Percentiles rank a stretch among this genome's conserved stretches.
phyloP scores from a whole-genome alignment of 2,329 filamentous ascomycete genomes.

The Paraphaeosphaeria sporulosa region DNA sequence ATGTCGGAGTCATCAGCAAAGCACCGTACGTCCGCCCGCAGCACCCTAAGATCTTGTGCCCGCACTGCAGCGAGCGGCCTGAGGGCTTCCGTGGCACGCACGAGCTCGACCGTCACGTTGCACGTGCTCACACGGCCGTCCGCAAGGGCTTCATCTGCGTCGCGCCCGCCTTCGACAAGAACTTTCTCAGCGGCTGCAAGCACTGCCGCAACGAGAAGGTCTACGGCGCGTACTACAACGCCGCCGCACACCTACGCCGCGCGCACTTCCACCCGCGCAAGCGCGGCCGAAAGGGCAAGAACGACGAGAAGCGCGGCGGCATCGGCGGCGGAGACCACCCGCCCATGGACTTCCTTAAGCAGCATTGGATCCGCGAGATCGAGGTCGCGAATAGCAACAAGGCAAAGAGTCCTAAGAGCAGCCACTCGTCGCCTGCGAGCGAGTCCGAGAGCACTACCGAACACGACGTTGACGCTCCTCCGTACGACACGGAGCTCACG shows the following conservation, averaged over 20 bases:
- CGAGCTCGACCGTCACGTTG: constrained; percentile 65
- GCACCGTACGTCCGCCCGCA: constrained; percentile 69
- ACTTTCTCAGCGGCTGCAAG: constrained; percentile 82
- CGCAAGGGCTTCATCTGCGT: constrained; percentile 70
- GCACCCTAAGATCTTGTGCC: constrained; percentile 75
- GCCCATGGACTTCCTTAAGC: constrained; percentile 66
- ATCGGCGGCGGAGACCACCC: constrained; percentile 69
- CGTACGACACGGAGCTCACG: constrained; percentile 15
- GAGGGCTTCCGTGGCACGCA: constrained; percentile 87
- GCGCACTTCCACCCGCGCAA: constrained; percentile 82
- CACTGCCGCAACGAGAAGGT: constrained; percentile 77
- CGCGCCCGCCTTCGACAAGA: constrained; percentile 65
- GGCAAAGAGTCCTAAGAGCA: neutral
- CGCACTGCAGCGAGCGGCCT: constrained; percentile 73
- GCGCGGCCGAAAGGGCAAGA: constrained; percentile 64
- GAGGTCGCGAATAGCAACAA: constrained; percentile 51
- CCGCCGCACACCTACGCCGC: constrained; percentile 85
- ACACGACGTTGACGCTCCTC: constrained; percentile 16
- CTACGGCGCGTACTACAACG: constrained; percentile 94
- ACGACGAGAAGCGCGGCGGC: constrained; percentile 66
- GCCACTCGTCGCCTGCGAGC: constrained; percentile 28
- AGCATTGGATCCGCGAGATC: constrained; percentile 66
- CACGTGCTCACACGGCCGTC: constrained; percentile 69
- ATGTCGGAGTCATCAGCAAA: constrained; percentile 60
- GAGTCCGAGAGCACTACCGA: constrained; percentile 29